These are phyloP conservation scores for Candida glaebosa DNA, from an alignment of 805 yeast species.

Conservation along the genomic window DNA sequence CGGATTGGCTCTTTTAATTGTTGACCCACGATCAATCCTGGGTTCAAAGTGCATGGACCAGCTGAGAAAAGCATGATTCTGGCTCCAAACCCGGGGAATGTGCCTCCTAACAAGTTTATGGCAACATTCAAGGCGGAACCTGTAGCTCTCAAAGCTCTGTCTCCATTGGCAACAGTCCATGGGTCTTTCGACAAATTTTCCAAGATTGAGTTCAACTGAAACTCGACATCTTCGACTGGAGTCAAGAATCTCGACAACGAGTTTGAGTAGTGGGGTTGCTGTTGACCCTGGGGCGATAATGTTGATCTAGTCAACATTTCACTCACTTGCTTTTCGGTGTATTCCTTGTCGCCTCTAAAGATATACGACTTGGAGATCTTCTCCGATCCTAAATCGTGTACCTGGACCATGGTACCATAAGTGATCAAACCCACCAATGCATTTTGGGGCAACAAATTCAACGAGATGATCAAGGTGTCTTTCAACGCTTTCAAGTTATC, in stretches of 20 bases:
- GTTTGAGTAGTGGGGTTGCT: constrained; percentile 23
- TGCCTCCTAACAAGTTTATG: constrained; percentile 71
- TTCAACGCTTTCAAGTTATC: constrained; percentile 83
- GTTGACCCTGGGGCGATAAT: constrained; percentile 23
- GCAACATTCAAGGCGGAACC: constrained; percentile 92
- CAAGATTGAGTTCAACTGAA: constrained; percentile 72
- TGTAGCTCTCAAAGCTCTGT: constrained; percentile 85
- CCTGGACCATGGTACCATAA: constrained; percentile 85
- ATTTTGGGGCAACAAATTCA: constrained; percentile 82
- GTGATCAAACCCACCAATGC: constrained; percentile 86
- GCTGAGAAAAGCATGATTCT: constrained; percentile 87
- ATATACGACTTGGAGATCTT: constrained; percentile 72
- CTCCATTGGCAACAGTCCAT: constrained; percentile 84
- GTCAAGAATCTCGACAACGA: constrained; percentile 59
- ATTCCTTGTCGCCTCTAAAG: constrained; percentile 87
- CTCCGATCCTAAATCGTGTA: constrained; percentile 71
- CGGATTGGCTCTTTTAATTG: constrained; percentile 94
- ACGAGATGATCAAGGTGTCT: constrained; percentile 71
- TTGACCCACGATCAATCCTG: constrained; percentile 90
- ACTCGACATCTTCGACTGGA: constrained; percentile 76
- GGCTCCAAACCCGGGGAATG: constrained; percentile 83
- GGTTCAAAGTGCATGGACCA: constrained; percentile 93
- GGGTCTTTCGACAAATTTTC: constrained; percentile 77
- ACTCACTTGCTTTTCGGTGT: constrained; percentile 64
- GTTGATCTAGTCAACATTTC: constrained; percentile 43